Base-by-base conservation (phyloP, 1,284 basidiomycete species). In the Tilletia walkeri region DNA sequence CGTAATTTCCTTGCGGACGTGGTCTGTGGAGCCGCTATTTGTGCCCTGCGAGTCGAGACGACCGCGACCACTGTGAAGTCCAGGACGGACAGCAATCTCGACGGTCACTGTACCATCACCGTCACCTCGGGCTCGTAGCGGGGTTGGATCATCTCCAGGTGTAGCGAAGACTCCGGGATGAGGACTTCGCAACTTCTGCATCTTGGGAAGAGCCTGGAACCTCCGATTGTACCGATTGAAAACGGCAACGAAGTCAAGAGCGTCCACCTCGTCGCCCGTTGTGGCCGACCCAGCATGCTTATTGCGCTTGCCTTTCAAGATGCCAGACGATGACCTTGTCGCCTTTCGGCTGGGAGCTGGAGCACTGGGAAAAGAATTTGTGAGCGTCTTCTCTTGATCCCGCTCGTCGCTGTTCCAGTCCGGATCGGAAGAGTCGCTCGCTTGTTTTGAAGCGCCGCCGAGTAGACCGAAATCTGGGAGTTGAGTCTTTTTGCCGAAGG, bases 201-300 rank as follows among this genome's bases (percentile, higher is more conserved):
- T 14, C 24, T 53, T 30, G 20, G 47, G 36, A 41, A 50, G 48
- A 30, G 71, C 36, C 70, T 72, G 10, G 72, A 72, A 41, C 1
- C n/a, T 24, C 16, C 73, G 67, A 34, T 69, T 47, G 63, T 78
- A 79, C 36, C 78, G 73, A 59, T 78, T 75, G 68, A 73, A 76
- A 30, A 73, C 74, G 36, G 77, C 75, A 24, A 79, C 63, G 41
- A 79, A 79, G 68, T 79, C 73, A 61, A 79, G 71, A 2, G 76
- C 76, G 59, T 78, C 76, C 2, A 76, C 73, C 56, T 77, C 78
- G 61, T 77, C 76, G 49, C 71, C 72, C 9, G 49, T 39, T 16
- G 12, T 48, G 41, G 36, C 47, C 9, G 69, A 69, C 1, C 71
- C 45, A 16, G 66, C 68, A 20, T 41, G 67, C 7, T 68, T 34